Conservation (phyloP, 805 yeast genomes). For the Suhomyces canberraensis region DNA sequence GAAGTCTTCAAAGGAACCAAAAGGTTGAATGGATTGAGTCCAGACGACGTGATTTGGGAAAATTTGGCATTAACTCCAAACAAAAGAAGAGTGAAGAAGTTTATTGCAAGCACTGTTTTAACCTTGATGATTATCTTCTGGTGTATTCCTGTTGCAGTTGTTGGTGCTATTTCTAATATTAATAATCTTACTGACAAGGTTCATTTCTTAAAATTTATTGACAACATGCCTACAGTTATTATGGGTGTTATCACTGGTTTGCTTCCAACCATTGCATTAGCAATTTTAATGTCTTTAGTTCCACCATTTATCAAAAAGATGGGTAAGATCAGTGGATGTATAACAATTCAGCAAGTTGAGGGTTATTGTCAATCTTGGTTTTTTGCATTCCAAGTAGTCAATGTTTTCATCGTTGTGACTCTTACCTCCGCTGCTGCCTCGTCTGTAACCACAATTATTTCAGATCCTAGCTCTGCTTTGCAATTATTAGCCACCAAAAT, state of each 20-base stretch:
- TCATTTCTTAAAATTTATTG: slow-evolving; percentile 21
- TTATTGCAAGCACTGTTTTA: slow-evolving; percentile 61
- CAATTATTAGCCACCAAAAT: slow-evolving; percentile 19
- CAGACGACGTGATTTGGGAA: slow-evolving; percentile 83
- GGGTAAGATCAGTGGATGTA: slow-evolving; percentile 24
- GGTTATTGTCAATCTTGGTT: slow-evolving; percentile 27
- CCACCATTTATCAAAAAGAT: slow-evolving; percentile 26
- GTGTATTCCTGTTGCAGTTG: slow-evolving; percentile 56
- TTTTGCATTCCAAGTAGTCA: slow-evolving; percentile 30
- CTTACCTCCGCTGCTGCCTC: slow-evolving; percentile 33
- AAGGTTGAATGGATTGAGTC: slow-evolving; percentile 61
- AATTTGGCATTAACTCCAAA: slow-evolving; percentile 59
- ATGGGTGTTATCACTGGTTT: slow-evolving; percentile 28
- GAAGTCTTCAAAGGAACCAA: slow-evolving; percentile 45
- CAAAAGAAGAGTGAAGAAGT: slow-evolving; percentile 54
- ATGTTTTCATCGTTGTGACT: slow-evolving; percentile 23
- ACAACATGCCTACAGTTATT: slow-evolving; percentile 21
- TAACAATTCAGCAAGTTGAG: slow-evolving; percentile 24
- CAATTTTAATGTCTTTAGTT: slow-evolving; percentile 27
- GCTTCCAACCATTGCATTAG: slow-evolving; percentile 25
- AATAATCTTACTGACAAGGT: slow-evolving; percentile 22
- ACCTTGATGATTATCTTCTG: slow-evolving; percentile 72
- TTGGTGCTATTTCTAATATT: slow-evolving; percentile 30
- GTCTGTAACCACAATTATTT: slow-evolving; percentile 13
- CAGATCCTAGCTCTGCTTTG: slow-evolving; percentile 14